Percentiles rank a stretch among this genome's conserved stretches.
Conservation (phyloP, 495 filamentous ascomycete species). For the Podospora australis region DNA sequence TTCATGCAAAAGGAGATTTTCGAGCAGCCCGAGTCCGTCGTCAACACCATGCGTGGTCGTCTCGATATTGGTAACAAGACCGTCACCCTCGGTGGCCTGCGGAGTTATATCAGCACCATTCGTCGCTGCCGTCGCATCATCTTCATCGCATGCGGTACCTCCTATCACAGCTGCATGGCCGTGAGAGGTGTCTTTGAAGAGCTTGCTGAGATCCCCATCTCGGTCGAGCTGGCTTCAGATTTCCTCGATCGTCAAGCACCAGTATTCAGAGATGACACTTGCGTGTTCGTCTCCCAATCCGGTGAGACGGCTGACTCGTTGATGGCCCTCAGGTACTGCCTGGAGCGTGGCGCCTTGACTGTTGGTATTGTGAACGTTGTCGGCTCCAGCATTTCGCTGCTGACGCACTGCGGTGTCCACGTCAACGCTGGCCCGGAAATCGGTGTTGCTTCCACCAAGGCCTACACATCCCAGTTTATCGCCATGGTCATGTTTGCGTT, state of each 20-base stretch:
- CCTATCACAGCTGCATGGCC: slow-evolving; percentile 98
- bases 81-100: slow-evolving; percentile 89
- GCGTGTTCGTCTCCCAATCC: slow-evolving; percentile 97
- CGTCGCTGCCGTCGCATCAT: slow-evolving; percentile 93
- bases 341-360: slow-evolving; percentile 93
- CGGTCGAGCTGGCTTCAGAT: slow-evolving; percentile 94
- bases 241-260: slow-evolving; percentile 96
- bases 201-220: slow-evolving; percentile 93
- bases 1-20: slow-evolving; percentile 99
- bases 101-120: slow-evolving; percentile 94
- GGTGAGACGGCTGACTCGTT: slow-evolving; percentile 98
- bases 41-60: slow-evolving; percentile 99
- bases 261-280: slow-evolving; percentile 99
- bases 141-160: slow-evolving; percentile 97
- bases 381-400: slow-evolving; percentile 93
- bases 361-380: slow-evolving; percentile 98
- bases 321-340: slow-evolving; percentile 92
- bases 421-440: slow-evolving; percentile 99
- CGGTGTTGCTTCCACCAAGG: slow-evolving; percentile 97
- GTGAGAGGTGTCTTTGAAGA: slow-evolving; percentile 97
- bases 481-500: slow-evolving; percentile 99
- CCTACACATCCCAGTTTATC: slow-evolving; percentile 97
- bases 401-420: slow-evolving; percentile 99
- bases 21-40: slow-evolving; percentile 96
- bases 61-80: slow-evolving; percentile 86